A percentile compares a stretch with the other conserved stretches of the same genome.
These are phyloP conservation scores for Lunasporangiospora selenospora DNA, from an alignment of 192 early-diverging fungal species.

Conservation along the genomic window DNA sequence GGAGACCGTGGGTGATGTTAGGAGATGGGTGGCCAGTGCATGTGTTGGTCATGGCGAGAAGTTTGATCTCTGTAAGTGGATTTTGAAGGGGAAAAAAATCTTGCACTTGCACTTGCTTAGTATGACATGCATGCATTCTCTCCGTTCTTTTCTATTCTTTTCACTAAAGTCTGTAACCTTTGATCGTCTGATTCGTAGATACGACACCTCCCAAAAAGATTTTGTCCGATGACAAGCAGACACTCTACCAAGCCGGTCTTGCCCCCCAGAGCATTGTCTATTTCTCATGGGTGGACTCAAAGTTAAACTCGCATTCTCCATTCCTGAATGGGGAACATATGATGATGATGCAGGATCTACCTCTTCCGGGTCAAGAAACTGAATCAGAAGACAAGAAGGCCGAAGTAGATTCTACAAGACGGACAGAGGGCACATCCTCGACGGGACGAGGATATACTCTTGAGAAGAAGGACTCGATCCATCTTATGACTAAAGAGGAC, in stretches of 20 bases:
- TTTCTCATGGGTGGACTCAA: slow-evolving; percentile 54
- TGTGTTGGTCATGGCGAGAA: slow-evolving; percentile 46
- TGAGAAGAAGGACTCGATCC: too few species aligned
- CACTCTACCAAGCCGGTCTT: slow-evolving; percentile 57
- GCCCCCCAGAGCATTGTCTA: slow-evolving; percentile 62
- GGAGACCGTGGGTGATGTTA: slow-evolving; percentile 51
- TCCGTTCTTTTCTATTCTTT: too few species aligned
- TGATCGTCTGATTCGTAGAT: slow-evolving; percentile 16
- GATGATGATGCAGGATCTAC: slow-evolving; percentile 31
- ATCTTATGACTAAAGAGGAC: slow-evolving; percentile 25
- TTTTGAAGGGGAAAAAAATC: too few species aligned
- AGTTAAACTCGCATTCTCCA: slow-evolving; percentile 25
- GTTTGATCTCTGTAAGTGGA: slow-evolving; percentile 44
- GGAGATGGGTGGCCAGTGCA: slow-evolving; percentile 21
- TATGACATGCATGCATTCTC: too few species aligned
- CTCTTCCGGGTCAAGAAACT: slow-evolving; percentile 19
- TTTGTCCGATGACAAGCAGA: slow-evolving; percentile 48
- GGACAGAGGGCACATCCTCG: slow-evolving; percentile 5
- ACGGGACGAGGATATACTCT: not conserved
- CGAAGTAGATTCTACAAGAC: not conserved
- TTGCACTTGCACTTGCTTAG: too few species aligned
- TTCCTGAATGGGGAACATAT: slow-evolving; percentile 40
- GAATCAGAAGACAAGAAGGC: not conserved
- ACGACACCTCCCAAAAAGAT: slow-evolving; percentile 59
- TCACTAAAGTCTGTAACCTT: too few species aligned